Conservation (phyloP, 352 stramenopile species). For the Phytophthora europaea region DNA sequence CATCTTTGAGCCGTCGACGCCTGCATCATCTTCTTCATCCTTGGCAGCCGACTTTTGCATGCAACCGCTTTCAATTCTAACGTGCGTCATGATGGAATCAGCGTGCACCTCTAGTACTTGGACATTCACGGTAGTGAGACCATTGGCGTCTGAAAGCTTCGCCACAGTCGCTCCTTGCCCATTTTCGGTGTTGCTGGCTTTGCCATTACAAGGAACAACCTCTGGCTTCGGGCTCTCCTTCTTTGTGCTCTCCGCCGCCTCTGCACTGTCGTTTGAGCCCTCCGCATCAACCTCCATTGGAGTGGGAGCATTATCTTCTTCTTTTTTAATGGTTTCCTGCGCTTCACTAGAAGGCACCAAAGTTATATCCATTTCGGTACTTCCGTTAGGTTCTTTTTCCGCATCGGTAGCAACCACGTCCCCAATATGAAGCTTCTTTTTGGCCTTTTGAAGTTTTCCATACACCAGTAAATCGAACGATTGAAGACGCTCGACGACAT, state of each 20-base stretch:
- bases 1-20: slow-evolving; percentile 29
- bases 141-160: slow-evolving; percentile 26
- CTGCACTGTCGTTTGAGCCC: slow-evolving; percentile 4
- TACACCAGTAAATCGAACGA: slow-evolving; percentile 75
- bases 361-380: slow-evolving; percentile 21
- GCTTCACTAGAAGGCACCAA: slow-evolving; percentile 2
- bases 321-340: slow-evolving; percentile 20
- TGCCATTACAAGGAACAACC: slow-evolving; percentile 7
- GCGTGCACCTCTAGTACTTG: slow-evolving; percentile 38
- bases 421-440: slow-evolving; percentile 51
- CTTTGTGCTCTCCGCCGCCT: slow-evolving; percentile 6
- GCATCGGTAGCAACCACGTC: slow-evolving; percentile 8
- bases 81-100: slow-evolving; percentile 69
- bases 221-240: slow-evolving; percentile 18
- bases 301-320: slow-evolving; percentile 22
- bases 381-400: slow-evolving; percentile 1
- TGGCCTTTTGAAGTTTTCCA: slow-evolving; percentile 63
- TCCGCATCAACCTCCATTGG: slow-evolving; percentile 44
- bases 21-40: slow-evolving; percentile 33
- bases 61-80: slow-evolving; percentile 80
- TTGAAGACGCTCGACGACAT: slow-evolving; percentile 59
- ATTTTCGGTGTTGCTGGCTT: slow-evolving; percentile 10
- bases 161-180: neutral
- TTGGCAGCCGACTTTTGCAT: slow-evolving; percentile 54
- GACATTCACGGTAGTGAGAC: slow-evolving; percentile 12